Evolutionary conservation across 306 rosid genomes (phyloP).

Genomic region (Acacia crassicarpa): DNA sequence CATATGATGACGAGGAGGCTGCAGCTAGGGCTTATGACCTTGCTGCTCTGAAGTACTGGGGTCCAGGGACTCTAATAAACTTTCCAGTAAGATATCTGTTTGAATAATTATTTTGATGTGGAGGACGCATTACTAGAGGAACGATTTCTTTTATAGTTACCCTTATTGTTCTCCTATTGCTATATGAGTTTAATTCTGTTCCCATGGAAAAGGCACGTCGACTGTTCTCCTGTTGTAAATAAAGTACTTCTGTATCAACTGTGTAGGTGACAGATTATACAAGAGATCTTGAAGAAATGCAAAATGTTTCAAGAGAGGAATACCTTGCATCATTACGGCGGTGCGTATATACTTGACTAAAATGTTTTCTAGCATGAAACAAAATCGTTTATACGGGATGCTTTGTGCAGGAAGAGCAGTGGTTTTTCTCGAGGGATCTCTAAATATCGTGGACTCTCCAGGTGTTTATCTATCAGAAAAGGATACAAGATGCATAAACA

Average conservation of each 20-base stretch:
- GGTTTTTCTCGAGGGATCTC: slow-evolving; percentile 81
- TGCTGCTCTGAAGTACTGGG: slow-evolving; percentile 88
- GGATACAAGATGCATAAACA: background rate
- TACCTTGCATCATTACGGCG: slow-evolving; percentile 77
- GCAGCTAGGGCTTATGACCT: slow-evolving; percentile 89
- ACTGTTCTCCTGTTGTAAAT: background rate
- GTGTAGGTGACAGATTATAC: slow-evolving; percentile 73
- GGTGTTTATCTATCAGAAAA: slow-evolving; percentile 41
- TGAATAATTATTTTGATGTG: slow-evolving; percentile 12
- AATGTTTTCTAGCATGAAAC: slow-evolving; percentile 22
- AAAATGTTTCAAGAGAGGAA: slow-evolving; percentile 73
- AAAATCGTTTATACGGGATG: slow-evolving; percentile 20
- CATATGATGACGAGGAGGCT: slow-evolving; percentile 86
- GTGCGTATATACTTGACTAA: slow-evolving; percentile 34
- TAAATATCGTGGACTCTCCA: slow-evolving; percentile 79
- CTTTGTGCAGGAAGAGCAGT: slow-evolving; percentile 73
- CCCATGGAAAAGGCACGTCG: background rate
- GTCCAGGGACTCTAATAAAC: slow-evolving; percentile 75
- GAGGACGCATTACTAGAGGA: background rate
- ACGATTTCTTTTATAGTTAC: background rate
- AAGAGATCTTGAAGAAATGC: slow-evolving; percentile 85
- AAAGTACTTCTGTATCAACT: background rate
- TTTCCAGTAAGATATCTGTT: slow-evolving; percentile 62
- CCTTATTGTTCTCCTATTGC: background rate
- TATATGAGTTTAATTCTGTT: slow-evolving; percentile 1